Evolutionary conservation across 2,329 filamentous ascomycete species (phyloP).

Genomic region (Cyphellophora attinorum): DNA sequence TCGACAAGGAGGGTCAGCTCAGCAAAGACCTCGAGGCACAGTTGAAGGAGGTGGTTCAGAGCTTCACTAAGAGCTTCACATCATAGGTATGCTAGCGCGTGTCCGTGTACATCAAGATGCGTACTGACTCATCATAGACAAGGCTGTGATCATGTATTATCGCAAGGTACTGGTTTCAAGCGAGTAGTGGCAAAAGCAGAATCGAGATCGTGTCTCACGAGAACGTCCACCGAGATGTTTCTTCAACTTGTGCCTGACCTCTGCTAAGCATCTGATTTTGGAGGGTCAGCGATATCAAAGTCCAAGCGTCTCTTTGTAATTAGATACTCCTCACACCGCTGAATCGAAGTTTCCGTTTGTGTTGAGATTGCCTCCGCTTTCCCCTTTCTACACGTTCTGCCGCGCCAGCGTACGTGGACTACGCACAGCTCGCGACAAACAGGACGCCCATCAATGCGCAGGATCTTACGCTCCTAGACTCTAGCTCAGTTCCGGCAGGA

Average conservation of each 20-base stretch:
- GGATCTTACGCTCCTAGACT: no score
- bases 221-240: constrained; percentile 5
- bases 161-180: not conserved
- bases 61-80: constrained; percentile 93
- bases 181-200: constrained; percentile 4
- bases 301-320: constrained; percentile 14
- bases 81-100: constrained; percentile 19
- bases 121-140: not conserved
- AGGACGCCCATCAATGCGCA: no score
- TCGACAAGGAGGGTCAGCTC: constrained; percentile 90
- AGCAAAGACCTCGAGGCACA: constrained; percentile 74
- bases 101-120: not conserved
- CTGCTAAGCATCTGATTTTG: not conserved
- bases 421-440: no score
- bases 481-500: no score
- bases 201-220: constrained; percentile 8
- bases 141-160: constrained; percentile 7
- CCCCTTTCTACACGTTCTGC: no score
- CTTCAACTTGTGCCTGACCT: constrained; percentile 6
- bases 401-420: no score
- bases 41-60: constrained; percentile 59
- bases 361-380: no score
- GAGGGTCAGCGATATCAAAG: no score
- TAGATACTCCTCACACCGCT: no score
- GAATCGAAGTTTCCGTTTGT: no score